Evolutionary conservation across 2,329 filamentous ascomycete genomes (phyloP).

Genomic region (Aspergillus sergii): DNA sequence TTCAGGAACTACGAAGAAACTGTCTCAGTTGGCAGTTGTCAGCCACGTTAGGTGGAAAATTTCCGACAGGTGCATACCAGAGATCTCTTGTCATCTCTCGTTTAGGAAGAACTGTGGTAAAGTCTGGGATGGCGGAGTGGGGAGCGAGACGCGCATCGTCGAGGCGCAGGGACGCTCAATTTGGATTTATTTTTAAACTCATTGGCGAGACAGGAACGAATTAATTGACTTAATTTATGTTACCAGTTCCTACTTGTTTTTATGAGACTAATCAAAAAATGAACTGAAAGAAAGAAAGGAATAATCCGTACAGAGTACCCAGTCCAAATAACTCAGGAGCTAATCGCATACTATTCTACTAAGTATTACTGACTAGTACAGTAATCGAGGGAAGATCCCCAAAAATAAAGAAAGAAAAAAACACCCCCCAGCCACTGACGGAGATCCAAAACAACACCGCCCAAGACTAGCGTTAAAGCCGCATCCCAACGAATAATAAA

Average conservation of each 20-base stretch:
- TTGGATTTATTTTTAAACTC: background rate
- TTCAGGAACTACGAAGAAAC: background rate
- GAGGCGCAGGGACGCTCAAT: constrained; percentile 3
- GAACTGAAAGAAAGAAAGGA: background rate
- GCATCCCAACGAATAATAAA: constrained; percentile 6
- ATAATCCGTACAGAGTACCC: background rate
- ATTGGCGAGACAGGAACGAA: background rate
- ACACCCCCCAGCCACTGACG: constrained; percentile 5
- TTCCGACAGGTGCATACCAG: background rate
- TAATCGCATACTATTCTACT: background rate
- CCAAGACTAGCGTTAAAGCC: constrained; percentile 7
- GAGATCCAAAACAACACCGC: constrained; percentile 12
- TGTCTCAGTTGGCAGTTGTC: background rate
- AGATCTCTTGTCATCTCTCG: background rate
- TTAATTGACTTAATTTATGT: background rate
- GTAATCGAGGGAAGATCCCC: background rate
- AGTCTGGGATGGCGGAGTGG: background rate
- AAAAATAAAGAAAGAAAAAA: background rate
- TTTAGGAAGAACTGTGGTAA: background rate
- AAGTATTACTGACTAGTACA: background rate
- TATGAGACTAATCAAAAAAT: background rate
- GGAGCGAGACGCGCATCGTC: constrained; percentile 1
- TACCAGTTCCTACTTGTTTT: background rate
- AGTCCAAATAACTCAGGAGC: background rate
- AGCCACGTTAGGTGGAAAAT: background rate